Base-by-base conservation (phyloP, 257 asterid genomes). In the Capsicum rhomboideum region DNA sequence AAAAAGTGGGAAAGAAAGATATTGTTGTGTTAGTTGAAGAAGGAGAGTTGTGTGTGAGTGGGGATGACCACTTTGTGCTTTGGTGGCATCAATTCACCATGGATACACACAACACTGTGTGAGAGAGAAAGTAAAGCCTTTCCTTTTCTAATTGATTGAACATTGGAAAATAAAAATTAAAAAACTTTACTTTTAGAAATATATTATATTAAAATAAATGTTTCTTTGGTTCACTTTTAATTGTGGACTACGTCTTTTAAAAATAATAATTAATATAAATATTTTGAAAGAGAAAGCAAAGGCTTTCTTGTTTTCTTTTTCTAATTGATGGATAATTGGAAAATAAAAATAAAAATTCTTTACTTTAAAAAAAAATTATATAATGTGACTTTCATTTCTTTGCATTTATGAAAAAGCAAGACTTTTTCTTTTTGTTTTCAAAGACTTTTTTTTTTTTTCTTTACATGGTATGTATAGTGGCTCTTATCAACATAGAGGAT, bases 1-100 rank as follows among this genome's bases (percentile, higher is more conserved):
- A 34, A n/a, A n/a, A n/a, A 28, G 12, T 23, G 34, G 74, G 13
- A 56, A 80, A 71, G 77, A 74, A 68, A 34, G 83, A 69, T 54
- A 50, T 55, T 34, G 40, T 55, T 58, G 83, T 58, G 55, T 72
- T 80, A 52, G 87, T 78, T 69, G 34, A 50, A 58, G 83, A 85
- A 81, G 88, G 54, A 87, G 90, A 85, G 56, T 79, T 84, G 75
- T 80, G 88, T 74, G 85, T 79, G 55, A 82, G 84, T 82, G 84
- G 83, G 83, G 86, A 63, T 84, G 85, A 83, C 84, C 90, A 83
- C 87, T 63, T 80, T 85, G 85, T 72, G 88, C 69, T 83, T 75
- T 86, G 87, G 87, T 88, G 90, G 84, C 84, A 88, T 84, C 88
- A 83, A 26, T 82, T 87, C 85, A 80, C 88, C 88, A 64, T 79